Conservation (phyloP, 805 yeast genomes). For the Candida wancherniae region DNA sequence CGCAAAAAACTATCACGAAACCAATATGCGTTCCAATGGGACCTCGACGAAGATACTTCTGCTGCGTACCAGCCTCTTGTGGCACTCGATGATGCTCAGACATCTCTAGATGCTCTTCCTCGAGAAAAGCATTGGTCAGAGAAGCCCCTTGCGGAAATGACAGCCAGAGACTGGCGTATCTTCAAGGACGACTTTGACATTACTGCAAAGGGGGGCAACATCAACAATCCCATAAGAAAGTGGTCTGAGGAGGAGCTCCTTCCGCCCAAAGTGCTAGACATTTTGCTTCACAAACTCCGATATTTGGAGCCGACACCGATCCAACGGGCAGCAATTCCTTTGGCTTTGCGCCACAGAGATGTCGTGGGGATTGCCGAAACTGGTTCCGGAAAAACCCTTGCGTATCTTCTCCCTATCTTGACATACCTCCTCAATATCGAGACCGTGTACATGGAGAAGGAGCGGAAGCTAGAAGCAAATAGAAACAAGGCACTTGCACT, state of each 20-base stretch:
- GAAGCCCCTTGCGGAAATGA: slow-evolving; percentile 63
- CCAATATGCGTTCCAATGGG: slow-evolving; percentile 72
- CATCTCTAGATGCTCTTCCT: slow-evolving; percentile 14
- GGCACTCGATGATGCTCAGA: slow-evolving; percentile 12
- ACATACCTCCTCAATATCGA: slow-evolving; percentile 42
- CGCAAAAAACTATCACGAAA: slow-evolving; percentile 3
- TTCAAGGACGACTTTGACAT: slow-evolving; percentile 75
- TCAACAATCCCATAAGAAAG: slow-evolving; percentile 57
- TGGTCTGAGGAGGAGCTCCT: slow-evolving; percentile 70
- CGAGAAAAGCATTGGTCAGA: slow-evolving; percentile 57
- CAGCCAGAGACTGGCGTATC: slow-evolving; percentile 83
- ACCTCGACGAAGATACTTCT: slow-evolving; percentile 61
- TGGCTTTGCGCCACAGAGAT: slow-evolving; percentile 56
- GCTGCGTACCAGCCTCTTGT: slow-evolving; percentile 39
- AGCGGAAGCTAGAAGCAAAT: slow-evolving; percentile 42
- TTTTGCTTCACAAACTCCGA: slow-evolving; percentile 34
- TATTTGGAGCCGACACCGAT: slow-evolving; percentile 80
- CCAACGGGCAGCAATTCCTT: slow-evolving; percentile 83
- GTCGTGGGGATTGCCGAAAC: slow-evolving; percentile 91
- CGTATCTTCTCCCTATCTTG: slow-evolving; percentile 72
- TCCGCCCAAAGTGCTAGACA: slow-evolving; percentile 14
- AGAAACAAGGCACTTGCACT: slow-evolving; percentile 69
- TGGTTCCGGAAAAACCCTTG: slow-evolving; percentile 92
- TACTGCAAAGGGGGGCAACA: slow-evolving; percentile 41
- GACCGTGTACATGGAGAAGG: slow-evolving; percentile 27